phyloP scores from a whole-genome alignment of 148 eudicot species.

The Fagopyrum tataricum region DNA sequence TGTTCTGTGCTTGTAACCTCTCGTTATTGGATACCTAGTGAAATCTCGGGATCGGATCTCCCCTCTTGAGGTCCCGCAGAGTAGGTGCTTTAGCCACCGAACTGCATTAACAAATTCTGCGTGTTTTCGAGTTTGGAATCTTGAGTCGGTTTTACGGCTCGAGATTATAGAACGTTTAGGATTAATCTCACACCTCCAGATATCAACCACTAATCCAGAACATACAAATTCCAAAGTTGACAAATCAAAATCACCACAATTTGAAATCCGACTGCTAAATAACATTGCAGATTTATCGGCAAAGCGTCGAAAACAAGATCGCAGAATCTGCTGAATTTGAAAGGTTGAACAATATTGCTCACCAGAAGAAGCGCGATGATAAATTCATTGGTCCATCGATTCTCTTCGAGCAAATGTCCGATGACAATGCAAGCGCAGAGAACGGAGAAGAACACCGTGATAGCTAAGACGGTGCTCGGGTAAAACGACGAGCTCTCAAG shows the following conservation, averaged over 20 bases:
- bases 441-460: slow-evolving; percentile 44
- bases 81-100: no score
- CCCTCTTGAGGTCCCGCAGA: no score
- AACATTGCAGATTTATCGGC: neutral
- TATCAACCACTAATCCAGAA: slow-evolving; percentile 65
- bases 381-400: slow-evolving; percentile 64
- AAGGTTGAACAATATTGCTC: slow-evolving; percentile 1
- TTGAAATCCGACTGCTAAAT: neutral
- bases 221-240: slow-evolving; percentile 39
- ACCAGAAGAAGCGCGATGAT: slow-evolving; percentile 65
- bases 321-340: neutral
- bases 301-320: neutral
- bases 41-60: no score
- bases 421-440: slow-evolving; percentile 49
- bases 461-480: slow-evolving; percentile 30
- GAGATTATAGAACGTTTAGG: no score
- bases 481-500: slow-evolving; percentile 26
- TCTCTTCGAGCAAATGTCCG: slow-evolving; percentile 57
- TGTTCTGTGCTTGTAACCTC: no score
- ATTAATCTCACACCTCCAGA: no score
- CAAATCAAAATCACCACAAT: neutral
- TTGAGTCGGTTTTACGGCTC: no score
- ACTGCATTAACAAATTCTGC: no score
- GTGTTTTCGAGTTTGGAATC: no score
- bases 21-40: no score